Base-by-base conservation (phyloP, 164 flowering plant species). In the Vitis rotundifolia region DNA sequence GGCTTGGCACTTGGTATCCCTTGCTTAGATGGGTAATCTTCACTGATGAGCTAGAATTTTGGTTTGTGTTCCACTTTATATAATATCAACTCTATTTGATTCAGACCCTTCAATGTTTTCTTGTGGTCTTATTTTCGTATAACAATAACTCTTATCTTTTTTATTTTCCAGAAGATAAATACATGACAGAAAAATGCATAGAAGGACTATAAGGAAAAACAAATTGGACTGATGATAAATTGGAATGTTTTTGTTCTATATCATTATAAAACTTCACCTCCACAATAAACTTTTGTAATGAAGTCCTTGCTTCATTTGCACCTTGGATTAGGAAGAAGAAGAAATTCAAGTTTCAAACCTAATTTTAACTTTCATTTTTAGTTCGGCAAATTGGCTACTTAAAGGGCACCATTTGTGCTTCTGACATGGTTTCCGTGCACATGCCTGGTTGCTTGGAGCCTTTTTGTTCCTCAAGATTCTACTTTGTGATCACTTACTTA, bases 1-100 rank as follows among this genome's bases (percentile, higher is more conserved):
- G 97, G 91, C 59, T 51, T 70, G 75, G 85, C 97, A 28, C 93
- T 95, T 74, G 99, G 98, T 22, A 91, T 95, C 63, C 94, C 94
- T 66, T 93, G 96, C 80, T 80, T 95, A 68, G 90, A 92, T 78
- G 92, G 97, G 98, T 95, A 91, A 79, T 62, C 50, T 51, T 49
- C 18, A 31, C 28, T 10, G 13, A 8, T 61, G 5, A 53, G 9
- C 6, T 68, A n/a, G 52, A 13, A 19, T 61, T 66, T 57, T 51
- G 11, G 9, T 48, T 8, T 54, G 12, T 28, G 7, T 31, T 14
- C 9, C 48, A 11, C 16, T 73, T 2, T 31, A 16, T 50, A 53
- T 4, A 18, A 51, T 2, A 52, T 9, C 12, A 18, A 49, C 50
- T 53, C n/a, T 50, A 15, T 11, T 19, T 15, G 48, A 13, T 47